Base-by-base conservation (phyloP, 257 asterid species). In the Thymus quinquecostatus region DNA sequence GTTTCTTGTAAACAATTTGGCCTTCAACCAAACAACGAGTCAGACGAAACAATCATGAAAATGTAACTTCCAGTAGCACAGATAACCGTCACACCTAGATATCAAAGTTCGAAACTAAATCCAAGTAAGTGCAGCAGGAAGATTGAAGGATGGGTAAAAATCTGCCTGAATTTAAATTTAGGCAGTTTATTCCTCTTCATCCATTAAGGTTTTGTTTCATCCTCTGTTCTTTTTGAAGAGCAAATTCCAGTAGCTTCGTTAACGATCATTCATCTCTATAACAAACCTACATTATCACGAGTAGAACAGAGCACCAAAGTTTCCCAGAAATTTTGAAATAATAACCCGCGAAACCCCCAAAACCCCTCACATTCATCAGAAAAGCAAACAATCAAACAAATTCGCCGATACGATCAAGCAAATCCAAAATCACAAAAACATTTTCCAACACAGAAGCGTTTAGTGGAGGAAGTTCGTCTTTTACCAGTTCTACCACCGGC, bases 401-500 rank as follows among this genome's bases (percentile, higher is more conserved):
- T 44, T 44, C 47, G 41, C 50, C 8, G 27, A 71, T 21, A 12
- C 50, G 2, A 40, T 2, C 27, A 40, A 57, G 40, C 64, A 59
- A 63, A 34, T 47, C 28, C 6, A 28, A 36, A 32, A n/a, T 33
- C n/a, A 10, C 38, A 10, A 13, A 61, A 29, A n/a, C 5, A 28
- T 40, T 29, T 54, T 62, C 41, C 49, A 28, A 38, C 7, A 11
- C 54, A 33, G 13, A 51, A 50, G 11, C 34, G 49, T 8, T 4
- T 0, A 7, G 21, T 21, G 21, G 54, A 66, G 28, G 30, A 63
- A 36, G 34, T 72, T 43, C 8, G 38, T 10, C 1, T 33, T 10
- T 76, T 83, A 92, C 98, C 98, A 64, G 98, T 92, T 84, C 98
- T 85, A 5, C 97, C 98, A 59, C 91, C 96, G 55, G 98, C 98